Conservation (phyloP, 257 asterid genomes). For the Gentiana macrophylla region DNA sequence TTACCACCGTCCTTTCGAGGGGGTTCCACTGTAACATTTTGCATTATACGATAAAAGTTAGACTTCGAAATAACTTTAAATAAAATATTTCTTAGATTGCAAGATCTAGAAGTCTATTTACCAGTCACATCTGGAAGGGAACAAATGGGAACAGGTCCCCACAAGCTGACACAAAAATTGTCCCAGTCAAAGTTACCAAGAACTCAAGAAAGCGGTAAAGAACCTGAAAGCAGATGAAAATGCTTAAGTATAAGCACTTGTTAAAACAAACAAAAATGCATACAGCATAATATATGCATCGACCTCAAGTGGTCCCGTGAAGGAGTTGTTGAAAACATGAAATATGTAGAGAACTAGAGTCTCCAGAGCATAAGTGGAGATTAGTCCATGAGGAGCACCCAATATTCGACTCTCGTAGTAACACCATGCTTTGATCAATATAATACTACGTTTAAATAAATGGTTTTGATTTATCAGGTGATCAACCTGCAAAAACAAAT, state of each 20-base stretch:
- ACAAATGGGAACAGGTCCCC: constrained; percentile 89
- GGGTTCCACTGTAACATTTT: constrained; percentile 51
- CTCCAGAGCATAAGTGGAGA: too few relatives aligned
- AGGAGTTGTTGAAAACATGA: constrained; percentile 38
- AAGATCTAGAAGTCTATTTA: constrained; percentile 14
- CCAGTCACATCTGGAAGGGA: constrained; percentile 86
- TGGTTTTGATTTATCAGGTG: constrained; percentile 65
- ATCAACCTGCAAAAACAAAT: constrained; percentile 50
- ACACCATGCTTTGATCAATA: too few relatives aligned
- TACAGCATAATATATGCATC: constrained; percentile 5
- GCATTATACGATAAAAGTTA: constrained; percentile 2
- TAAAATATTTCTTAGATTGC: background rate
- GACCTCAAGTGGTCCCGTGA: constrained; percentile 96
- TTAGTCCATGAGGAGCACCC: constrained; percentile 18
- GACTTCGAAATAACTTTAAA: constrained; percentile 1
- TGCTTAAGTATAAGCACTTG: constrained; percentile 14
- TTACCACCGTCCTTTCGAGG: constrained; percentile 87
- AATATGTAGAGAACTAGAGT: too few relatives aligned
- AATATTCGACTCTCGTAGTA: too few relatives aligned
- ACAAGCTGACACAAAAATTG: constrained; percentile 79
- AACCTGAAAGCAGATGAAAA: constrained; percentile 45
- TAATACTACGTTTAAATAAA: too few relatives aligned
- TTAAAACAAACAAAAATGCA: constrained; percentile 10
- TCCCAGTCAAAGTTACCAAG: constrained; percentile 98
- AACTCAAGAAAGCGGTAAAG: constrained; percentile 84